A percentile compares a stretch with the other conserved stretches of the same genome.
phyloP scores from a whole-genome alignment of 2,329 filamentous ascomycete genomes.

The Cladophialophora bantiana region DNA sequence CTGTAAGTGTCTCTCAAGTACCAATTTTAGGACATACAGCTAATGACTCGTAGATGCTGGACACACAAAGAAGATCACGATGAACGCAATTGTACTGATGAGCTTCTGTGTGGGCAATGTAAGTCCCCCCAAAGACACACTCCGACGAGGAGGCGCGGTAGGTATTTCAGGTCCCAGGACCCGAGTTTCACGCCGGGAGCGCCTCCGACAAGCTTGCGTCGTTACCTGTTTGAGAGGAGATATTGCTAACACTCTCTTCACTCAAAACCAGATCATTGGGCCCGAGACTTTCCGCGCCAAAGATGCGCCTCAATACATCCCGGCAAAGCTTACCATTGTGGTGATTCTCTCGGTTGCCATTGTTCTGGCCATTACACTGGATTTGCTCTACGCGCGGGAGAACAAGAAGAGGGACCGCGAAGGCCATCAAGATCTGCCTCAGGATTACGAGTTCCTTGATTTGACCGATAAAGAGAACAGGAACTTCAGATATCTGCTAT shows the following conservation, averaged over 20 bases:
- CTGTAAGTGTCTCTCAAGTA: slow-evolving; percentile 25
- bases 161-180: background rate
- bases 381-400: slow-evolving; percentile 43
- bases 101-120: slow-evolving; percentile 51
- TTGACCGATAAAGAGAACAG: slow-evolving; percentile 45
- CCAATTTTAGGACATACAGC: background rate
- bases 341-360: slow-evolving; percentile 47
- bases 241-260: background rate
- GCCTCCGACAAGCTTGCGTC: too few species aligned
- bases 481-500: slow-evolving; percentile 40
- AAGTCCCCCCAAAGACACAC: background rate
- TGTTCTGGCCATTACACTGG: slow-evolving; percentile 41
- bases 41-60: slow-evolving; percentile 45
- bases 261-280: slow-evolving; percentile 46
- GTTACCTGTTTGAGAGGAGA: too few species aligned
- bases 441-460: slow-evolving; percentile 44
- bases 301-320: slow-evolving; percentile 51
- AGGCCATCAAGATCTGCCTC: slow-evolving; percentile 33
- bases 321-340: slow-evolving; percentile 52
- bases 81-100: slow-evolving; percentile 56
- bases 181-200: too few species aligned
- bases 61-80: slow-evolving; percentile 59
- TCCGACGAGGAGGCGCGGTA: background rate
- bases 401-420: slow-evolving; percentile 43
- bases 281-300: slow-evolving; percentile 54